A percentile compares a stretch with the other conserved stretches of the same genome.
These are phyloP conservation scores for Trypanosoma theileri DNA, from an alignment of 208 protist species.

Conservation along the genomic window DNA sequence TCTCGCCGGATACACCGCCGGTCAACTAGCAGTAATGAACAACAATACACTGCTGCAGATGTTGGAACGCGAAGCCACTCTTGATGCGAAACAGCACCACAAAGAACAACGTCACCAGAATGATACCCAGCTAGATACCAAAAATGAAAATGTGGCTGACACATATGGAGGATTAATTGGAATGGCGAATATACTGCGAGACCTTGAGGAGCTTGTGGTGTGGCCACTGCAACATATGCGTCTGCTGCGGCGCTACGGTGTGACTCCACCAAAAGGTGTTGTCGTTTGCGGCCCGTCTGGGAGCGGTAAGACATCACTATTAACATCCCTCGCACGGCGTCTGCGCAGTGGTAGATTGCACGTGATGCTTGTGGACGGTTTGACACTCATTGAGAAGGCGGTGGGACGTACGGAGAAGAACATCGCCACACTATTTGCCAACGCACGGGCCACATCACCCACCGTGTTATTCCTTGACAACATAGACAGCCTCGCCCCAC, in stretches of 20 bases:
- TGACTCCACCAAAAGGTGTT: slow-evolving; percentile 66
- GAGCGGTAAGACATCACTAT: slow-evolving; percentile 83
- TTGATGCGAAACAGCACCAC: not conserved
- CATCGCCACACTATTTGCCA: slow-evolving; percentile 77
- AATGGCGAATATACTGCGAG: slow-evolving; percentile 42
- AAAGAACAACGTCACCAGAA: slow-evolving; percentile 22
- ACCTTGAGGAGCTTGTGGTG: slow-evolving; percentile 72
- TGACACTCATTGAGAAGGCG: slow-evolving; percentile 84
- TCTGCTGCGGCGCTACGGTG: slow-evolving; percentile 34
- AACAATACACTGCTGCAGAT: not conserved
- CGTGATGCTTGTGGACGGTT: slow-evolving; percentile 73
- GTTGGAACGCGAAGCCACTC: slow-evolving; percentile 23
- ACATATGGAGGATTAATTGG: slow-evolving; percentile 64
- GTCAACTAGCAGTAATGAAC: slow-evolving; percentile 19
- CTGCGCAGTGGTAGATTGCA: slow-evolving; percentile 43
- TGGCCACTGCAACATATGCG: slow-evolving; percentile 72
- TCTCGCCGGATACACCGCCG: slow-evolving; percentile 13
- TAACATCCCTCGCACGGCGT: slow-evolving; percentile 49
- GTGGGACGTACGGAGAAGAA: slow-evolving; percentile 88
- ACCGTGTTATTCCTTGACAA: slow-evolving; percentile 91
- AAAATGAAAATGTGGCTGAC: not conserved
- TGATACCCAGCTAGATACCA: slow-evolving; percentile 7
- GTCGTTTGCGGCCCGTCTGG: slow-evolving; percentile 82
- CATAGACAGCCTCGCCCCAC: slow-evolving; percentile 87
- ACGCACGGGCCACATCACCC: slow-evolving; percentile 66